These are phyloP conservation scores for Cordyceps sp. DNA, from an alignment of 2,329 filamentous ascomycete genomes.

Conservation along the genomic window DNA sequence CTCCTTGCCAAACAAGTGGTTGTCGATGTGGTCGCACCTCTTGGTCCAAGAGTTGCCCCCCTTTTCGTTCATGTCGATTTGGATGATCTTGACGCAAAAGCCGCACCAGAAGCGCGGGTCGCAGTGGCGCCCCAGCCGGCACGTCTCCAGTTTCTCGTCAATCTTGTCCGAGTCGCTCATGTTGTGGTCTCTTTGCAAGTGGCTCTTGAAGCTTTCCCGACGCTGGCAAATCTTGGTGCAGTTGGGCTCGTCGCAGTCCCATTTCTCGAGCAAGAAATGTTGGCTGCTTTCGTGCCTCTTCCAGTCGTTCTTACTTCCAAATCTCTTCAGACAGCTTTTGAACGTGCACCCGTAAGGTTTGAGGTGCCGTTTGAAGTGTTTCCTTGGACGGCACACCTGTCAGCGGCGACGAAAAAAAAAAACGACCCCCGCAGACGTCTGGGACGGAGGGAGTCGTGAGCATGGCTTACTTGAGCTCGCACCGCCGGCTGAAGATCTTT, in stretches of 20 bases:
- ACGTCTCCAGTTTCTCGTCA: conserved; percentile 29
- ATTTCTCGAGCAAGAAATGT: conserved; percentile 55
- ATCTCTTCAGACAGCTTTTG: conserved; percentile 48
- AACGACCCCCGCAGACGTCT: neutral
- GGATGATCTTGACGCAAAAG: conserved; percentile 49
- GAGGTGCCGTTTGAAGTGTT: conserved; percentile 69
- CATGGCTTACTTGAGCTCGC: conserved; percentile 37
- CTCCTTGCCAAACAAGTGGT: conserved; percentile 44
- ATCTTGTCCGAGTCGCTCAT: conserved; percentile 13
- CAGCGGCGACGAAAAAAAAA: no score
- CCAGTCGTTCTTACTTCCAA: conserved; percentile 92
- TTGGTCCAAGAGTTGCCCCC: conserved; percentile 35
- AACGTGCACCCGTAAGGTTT: conserved; percentile 75
- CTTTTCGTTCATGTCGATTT: conserved; percentile 24
- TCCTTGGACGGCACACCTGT: no score
- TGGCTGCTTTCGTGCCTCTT: conserved; percentile 77
- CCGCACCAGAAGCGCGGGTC: conserved; percentile 71
- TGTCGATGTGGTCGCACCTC: conserved; percentile 56
- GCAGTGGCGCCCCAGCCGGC: conserved; percentile 46
- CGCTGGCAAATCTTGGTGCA: conserved; percentile 46
- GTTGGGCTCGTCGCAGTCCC: conserved; percentile 43
- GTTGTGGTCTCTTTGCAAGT: conserved; percentile 38
- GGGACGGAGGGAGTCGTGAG: neutral
- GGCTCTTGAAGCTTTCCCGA: conserved; percentile 40
- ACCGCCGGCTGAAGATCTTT: conserved; percentile 31